phyloP scores from a whole-genome alignment of 1,284 basidiomycete species.

The Rugosomyces carneus region DNA sequence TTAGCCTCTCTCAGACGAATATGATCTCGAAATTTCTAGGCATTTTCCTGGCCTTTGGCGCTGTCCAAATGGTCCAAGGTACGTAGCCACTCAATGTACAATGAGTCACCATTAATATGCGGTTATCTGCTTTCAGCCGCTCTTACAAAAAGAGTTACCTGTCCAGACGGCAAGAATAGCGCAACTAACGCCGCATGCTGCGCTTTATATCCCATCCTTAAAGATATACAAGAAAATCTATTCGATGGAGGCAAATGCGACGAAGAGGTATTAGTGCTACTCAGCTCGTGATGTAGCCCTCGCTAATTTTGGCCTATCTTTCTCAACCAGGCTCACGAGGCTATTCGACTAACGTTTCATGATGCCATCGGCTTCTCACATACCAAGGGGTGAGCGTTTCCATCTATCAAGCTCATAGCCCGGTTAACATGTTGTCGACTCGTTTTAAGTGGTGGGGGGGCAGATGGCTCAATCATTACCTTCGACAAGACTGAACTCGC shows the following conservation, averaged over 20 bases:
- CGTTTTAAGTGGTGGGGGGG: conserved; percentile 29
- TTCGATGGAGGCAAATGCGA: conserved; percentile 37
- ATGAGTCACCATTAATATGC: background rate
- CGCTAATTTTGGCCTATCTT: background rate
- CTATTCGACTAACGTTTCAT: conserved; percentile 39
- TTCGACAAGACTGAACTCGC: conserved; percentile 29
- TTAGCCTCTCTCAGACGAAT: too few species aligned
- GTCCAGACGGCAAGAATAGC: conserved; percentile 13
- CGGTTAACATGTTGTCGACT: too few species aligned
- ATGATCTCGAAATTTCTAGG: conserved; percentile 26
- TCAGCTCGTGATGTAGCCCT: background rate
- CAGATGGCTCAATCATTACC: conserved; percentile 35
- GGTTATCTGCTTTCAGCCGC: too few species aligned
- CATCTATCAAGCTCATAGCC: too few species aligned
- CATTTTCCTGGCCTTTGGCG: conserved; percentile 17
- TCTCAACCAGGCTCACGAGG: conserved; percentile 28
- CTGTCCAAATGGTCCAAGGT: conserved; percentile 19
- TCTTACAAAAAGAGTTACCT: conserved; percentile 14
- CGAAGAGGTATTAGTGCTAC: too few species aligned
- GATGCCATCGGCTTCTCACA: conserved; percentile 37
- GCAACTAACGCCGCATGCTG: conserved; percentile 3
- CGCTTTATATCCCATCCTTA: conserved; percentile 6
- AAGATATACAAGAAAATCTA: conserved; percentile 30
- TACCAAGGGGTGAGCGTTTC: conserved; percentile 20
- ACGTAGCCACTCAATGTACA: background rate